Conservation (phyloP, 805 yeast genomes). For the Priceomyces carsonii region DNA sequence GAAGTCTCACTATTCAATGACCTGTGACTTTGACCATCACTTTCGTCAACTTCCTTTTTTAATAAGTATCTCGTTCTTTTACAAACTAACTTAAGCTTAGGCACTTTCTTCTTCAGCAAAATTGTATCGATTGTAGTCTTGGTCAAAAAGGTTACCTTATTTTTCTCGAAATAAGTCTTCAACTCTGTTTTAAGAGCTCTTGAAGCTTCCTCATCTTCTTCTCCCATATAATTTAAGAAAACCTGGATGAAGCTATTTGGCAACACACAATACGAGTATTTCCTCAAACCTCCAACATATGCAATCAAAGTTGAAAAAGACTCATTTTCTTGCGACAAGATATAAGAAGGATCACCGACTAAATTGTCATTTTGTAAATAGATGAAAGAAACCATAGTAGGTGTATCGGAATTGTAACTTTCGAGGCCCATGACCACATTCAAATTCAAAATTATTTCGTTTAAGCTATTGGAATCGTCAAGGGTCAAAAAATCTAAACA, state of each 20-base stretch:
- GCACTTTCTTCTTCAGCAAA: constrained; percentile 24
- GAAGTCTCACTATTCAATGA: constrained; percentile 9
- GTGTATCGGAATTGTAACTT: constrained; percentile 10
- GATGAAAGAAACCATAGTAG: constrained; percentile 19
- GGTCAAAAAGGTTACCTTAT: constrained; percentile 21
- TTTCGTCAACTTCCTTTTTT: constrained; percentile 21
- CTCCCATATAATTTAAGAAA: constrained; percentile 12
- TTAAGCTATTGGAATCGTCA: constrained; percentile 31
- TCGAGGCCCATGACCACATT: constrained; percentile 35
- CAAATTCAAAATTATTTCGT: constrained; percentile 34
- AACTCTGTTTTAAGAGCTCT: constrained; percentile 11
- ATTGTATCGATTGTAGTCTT: constrained; percentile 30
- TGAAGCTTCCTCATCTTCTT: constrained; percentile 8
- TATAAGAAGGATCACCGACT: constrained; percentile 28
- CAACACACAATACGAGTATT: constrained; percentile 37
- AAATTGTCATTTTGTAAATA: constrained; percentile 22
- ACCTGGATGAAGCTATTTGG: constrained; percentile 29
- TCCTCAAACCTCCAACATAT: constrained; percentile 42
- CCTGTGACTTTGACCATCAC: constrained; percentile 4
- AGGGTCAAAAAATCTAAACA: constrained; percentile 32
- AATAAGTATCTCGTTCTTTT: constrained; percentile 32
- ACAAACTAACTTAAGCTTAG: constrained; percentile 28
- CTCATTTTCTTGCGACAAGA: constrained; percentile 27
- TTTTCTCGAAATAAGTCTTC: constrained; percentile 16
- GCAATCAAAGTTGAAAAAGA: constrained; percentile 32